These are phyloP conservation scores for Hordeum pubiflorum DNA, from an alignment of 202 grass and related monocot species.

Conservation along the genomic window DNA sequence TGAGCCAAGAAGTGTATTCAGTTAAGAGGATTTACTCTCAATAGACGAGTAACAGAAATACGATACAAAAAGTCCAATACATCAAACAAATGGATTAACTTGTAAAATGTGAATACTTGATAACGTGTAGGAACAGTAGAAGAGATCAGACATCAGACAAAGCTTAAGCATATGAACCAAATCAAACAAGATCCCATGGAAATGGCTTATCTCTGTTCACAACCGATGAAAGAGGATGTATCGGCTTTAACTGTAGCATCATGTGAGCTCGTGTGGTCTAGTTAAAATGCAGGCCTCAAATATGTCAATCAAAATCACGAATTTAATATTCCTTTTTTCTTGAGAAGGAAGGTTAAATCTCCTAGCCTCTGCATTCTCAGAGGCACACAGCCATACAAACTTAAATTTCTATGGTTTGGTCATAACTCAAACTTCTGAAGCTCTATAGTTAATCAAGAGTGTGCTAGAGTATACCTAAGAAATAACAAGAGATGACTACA, in stretches of 20 bases:
- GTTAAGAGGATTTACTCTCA: background rate
- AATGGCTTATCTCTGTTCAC: background rate
- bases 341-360: no score
- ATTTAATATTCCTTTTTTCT: background rate
- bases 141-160: background rate
- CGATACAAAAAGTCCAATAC: background rate
- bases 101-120: background rate
- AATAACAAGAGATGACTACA: background rate
- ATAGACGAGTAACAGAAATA: background rate
- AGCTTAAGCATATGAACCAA: background rate
- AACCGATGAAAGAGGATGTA: background rate
- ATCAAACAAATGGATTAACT: background rate
- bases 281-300: background rate
- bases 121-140: background rate
- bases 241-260: background rate
- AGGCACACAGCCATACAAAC: no score
- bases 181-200: background rate
- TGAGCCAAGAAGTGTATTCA: background rate
- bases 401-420: background rate
- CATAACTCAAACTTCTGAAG: conserved; percentile 17
- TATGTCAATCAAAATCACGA: background rate
- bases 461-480: background rate
- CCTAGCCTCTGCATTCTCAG: no score
- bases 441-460: background rate
- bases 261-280: background rate